Conservation (phyloP, 2,329 filamentous ascomycete genomes). For the Penicillium capsulatum region DNA sequence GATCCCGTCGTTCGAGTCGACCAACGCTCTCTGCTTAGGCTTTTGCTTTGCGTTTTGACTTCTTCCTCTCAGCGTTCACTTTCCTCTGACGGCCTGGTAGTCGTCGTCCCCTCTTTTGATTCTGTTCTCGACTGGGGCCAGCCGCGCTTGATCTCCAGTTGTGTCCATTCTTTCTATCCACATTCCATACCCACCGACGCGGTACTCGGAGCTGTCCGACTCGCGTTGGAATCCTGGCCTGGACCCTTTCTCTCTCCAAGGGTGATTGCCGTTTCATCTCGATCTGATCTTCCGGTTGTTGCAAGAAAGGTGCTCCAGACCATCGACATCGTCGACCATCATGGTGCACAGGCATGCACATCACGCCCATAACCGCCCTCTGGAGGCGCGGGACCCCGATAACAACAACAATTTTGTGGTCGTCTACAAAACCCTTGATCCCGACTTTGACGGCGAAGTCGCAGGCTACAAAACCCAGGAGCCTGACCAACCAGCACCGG, state of each 20-base stretch:
- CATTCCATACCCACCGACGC: constrained; percentile 21
- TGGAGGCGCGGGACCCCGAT: constrained; percentile 17
- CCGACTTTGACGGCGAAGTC: constrained; percentile 51
- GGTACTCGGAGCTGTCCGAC: constrained; percentile 8
- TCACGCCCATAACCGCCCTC: constrained; percentile 18
- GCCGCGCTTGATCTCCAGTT: constrained; percentile 21
- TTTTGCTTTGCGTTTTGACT: not conserved
- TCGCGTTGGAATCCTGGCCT: constrained; percentile 20
- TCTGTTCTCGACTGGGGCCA: constrained; percentile 16
- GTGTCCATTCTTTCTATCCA: constrained; percentile 26
- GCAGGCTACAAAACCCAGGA: constrained; percentile 45
- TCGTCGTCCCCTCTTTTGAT: constrained; percentile 24
- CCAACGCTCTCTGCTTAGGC: not conserved
- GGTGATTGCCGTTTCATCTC: constrained; percentile 5
- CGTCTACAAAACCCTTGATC: constrained; percentile 51
- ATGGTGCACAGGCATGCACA: constrained; percentile 35
- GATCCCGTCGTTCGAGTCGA: constrained; percentile 1
- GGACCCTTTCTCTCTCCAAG: constrained; percentile 8
- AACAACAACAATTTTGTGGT: constrained; percentile 26
- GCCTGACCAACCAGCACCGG: constrained; percentile 1
- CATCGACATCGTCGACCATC: constrained; percentile 5
- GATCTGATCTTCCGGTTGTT: not conserved
- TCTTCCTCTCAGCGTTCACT: constrained; percentile 4
- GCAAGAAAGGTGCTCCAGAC: no score
- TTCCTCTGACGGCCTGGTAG: constrained; percentile 19